phyloP scores from a whole-genome alignment of 2,329 filamentous ascomycete genomes.

The Cladosporium cucumerinum region DNA sequence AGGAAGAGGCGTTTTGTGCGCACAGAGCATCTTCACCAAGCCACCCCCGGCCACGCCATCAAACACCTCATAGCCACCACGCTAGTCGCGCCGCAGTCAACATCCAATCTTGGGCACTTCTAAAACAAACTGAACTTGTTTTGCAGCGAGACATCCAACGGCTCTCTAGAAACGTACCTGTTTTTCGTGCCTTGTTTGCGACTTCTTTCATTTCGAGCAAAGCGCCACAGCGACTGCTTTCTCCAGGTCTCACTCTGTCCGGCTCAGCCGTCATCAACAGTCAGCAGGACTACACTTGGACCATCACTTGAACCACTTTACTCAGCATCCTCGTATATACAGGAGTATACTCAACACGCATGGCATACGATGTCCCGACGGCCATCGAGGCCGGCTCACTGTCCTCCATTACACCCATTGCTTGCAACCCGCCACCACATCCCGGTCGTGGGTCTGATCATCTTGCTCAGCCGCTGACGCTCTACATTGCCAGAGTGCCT shows the following conservation, averaged over 20 bases:
- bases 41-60: conserved; percentile 8
- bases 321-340: not conserved
- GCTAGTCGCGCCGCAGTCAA: not conserved
- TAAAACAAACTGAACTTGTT: conserved; percentile 1
- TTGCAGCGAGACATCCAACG: not conserved
- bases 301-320: not conserved
- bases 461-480: conserved; percentile 64
- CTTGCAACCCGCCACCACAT: conserved; percentile 82
- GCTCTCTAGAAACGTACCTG: not conserved
- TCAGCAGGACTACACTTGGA: not conserved
- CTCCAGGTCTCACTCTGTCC: not conserved
- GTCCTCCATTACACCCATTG: conserved; percentile 72
- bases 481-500: conserved; percentile 92
- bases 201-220: not conserved
- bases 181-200: not conserved
- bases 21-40: not conserved
- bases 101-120: not conserved
- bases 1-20: not conserved
- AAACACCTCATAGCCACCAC: not conserved
- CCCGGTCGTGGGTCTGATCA: conserved; percentile 60
- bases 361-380: conserved; percentile 27
- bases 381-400: conserved; percentile 78
- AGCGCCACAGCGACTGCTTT: not conserved
- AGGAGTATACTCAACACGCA: conserved; percentile 14
- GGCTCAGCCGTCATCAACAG: not conserved